These are phyloP conservation scores for Chaetomiaceae sp. DNA, from an alignment of 2,329 filamentous ascomycete species.

Conservation along the genomic window DNA sequence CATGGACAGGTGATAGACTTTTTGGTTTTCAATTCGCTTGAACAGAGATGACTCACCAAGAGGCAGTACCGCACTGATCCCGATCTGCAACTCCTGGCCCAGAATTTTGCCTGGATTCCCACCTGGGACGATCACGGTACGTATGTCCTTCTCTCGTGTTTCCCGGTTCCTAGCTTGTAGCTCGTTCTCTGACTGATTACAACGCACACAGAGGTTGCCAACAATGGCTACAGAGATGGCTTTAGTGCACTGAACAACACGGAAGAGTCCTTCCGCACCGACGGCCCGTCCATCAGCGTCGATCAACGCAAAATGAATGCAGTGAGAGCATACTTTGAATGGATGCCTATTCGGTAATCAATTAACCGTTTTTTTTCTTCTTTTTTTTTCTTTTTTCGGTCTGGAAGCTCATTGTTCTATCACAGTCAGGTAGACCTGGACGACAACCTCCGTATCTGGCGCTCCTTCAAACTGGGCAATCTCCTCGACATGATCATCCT, in stretches of 20 bases:
- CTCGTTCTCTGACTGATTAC: too few relatives aligned
- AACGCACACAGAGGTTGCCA: slow-evolving; percentile 32
- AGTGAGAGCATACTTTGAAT: slow-evolving; percentile 66
- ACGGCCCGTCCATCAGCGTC: slow-evolving; percentile 53
- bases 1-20: slow-evolving; percentile 13
- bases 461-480: slow-evolving; percentile 60
- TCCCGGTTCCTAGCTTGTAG: background rate
- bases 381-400: too few relatives aligned
- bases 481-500: slow-evolving; percentile 65
- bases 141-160: background rate
- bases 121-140: slow-evolving; percentile 57
- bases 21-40: too few relatives aligned
- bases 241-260: slow-evolving; percentile 60
- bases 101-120: slow-evolving; percentile 57
- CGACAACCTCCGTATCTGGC: slow-evolving; percentile 66
- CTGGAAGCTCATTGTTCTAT: background rate
- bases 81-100: slow-evolving; percentile 52
- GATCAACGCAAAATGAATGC: slow-evolving; percentile 72
- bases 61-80: slow-evolving; percentile 53
- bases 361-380: too few relatives aligned
- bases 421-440: slow-evolving; percentile 52
- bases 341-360: slow-evolving; percentile 33
- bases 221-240: slow-evolving; percentile 64
- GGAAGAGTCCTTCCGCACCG: slow-evolving; percentile 58
- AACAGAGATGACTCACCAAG: slow-evolving; percentile 29